Evolutionary conservation across 345 rosid species (phyloP).

Genomic region (Anacardium occidentale): DNA sequence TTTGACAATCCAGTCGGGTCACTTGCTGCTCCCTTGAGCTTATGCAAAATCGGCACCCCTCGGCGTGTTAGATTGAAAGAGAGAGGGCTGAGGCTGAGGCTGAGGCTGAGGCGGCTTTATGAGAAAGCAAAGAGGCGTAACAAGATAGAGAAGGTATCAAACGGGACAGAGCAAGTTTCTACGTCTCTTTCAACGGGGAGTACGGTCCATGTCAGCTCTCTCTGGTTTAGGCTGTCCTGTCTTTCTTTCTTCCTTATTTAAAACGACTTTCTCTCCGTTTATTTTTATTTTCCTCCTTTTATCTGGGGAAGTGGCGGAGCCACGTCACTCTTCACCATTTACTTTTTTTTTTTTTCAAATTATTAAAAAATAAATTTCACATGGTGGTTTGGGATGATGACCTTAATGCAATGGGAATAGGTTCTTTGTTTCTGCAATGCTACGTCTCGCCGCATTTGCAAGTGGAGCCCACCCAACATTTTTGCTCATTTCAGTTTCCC

Average conservation of each 20-base stretch:
- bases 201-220: slow-evolving; percentile 34
- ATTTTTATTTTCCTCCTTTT: slow-evolving; percentile 11
- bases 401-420: neutral
- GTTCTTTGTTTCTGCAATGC: slow-evolving; percentile 4
- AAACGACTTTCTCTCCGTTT: neutral
- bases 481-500: slow-evolving; percentile 13
- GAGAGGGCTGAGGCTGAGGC: neutral
- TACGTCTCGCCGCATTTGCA: slow-evolving; percentile 47
- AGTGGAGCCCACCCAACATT: slow-evolving; percentile 36
- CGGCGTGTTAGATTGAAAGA: slow-evolving; percentile 12
- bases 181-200: slow-evolving; percentile 22
- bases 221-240: slow-evolving; percentile 16
- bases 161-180: slow-evolving; percentile 11
- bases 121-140: slow-evolving; percentile 47
- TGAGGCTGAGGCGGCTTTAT: slow-evolving; percentile 52
- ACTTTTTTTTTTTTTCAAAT: neutral
- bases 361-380: no score
- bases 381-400: neutral
- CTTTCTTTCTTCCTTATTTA: neutral
- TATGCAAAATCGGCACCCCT: neutral
- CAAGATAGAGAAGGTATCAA: slow-evolving; percentile 15
- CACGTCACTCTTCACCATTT: slow-evolving; percentile 19
- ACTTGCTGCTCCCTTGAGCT: neutral
- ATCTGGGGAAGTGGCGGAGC: slow-evolving; percentile 41
- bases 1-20: slow-evolving; percentile 2